Percentiles rank a stretch among this genome's conserved stretches.
Evolutionary conservation across 1,139 yeast genomes (phyloP).

Genomic region (Saccharomycopsis crataegensis): DNA sequence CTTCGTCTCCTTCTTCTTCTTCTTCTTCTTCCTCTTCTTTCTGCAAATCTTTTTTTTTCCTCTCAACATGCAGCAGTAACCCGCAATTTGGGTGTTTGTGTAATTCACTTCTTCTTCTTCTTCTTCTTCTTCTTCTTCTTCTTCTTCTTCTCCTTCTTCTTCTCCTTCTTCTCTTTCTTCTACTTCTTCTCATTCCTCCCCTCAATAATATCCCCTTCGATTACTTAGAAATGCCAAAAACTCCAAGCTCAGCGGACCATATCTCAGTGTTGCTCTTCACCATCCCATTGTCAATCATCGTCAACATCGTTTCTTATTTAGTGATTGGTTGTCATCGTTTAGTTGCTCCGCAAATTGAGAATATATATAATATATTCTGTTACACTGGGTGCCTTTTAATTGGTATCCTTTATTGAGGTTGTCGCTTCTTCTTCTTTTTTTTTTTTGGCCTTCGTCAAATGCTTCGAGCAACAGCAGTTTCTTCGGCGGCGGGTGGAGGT

Average conservation of each 20-base stretch:
- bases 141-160: too few relatives aligned
- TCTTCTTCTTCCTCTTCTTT: background rate
- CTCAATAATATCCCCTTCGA: background rate
- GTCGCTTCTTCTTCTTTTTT: background rate
- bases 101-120: too few relatives aligned
- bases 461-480: background rate
- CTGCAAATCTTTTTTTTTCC: background rate
- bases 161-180: background rate
- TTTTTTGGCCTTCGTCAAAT: background rate
- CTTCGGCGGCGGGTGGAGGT: background rate
- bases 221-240: background rate
- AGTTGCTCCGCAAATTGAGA: background rate
- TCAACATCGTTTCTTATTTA: background rate
- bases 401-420: slow-evolving; percentile 1
- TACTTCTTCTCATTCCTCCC: background rate
- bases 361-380: background rate
- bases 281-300: background rate
- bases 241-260: background rate
- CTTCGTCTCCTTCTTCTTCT: background rate
- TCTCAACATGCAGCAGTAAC: background rate
- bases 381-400: background rate
- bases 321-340: background rate
- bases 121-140: too few relatives aligned
- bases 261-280: background rate
- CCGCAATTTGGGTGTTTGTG: background rate